A percentile compares a stretch with the other conserved stretches of the same genome.
These are phyloP conservation scores for Coprinopsis sp. DNA, from an alignment of 768 basidiomycete species.

Conservation along the genomic window DNA sequence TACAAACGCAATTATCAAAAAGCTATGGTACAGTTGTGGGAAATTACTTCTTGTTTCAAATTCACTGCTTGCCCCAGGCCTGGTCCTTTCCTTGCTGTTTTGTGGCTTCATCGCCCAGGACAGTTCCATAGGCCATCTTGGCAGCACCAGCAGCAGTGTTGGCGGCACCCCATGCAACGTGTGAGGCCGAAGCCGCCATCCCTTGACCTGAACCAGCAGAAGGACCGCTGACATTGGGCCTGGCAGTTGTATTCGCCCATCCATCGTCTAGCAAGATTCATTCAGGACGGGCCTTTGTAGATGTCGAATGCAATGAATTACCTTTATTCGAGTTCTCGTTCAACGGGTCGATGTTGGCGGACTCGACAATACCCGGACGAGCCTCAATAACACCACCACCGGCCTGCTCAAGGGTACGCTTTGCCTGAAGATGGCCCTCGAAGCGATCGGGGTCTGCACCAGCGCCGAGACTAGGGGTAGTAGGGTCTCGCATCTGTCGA, in stretches of 20 bases:
- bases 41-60: slow-evolving; percentile 8
- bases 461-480: slow-evolving; percentile 33
- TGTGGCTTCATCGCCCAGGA: slow-evolving; percentile 29
- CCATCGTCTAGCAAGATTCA: slow-evolving; percentile 36
- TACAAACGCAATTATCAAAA: slow-evolving; percentile 9
- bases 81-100: slow-evolving; percentile 30
- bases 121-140: slow-evolving; percentile 34
- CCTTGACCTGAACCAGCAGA: slow-evolving; percentile 11
- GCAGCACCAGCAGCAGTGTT: slow-evolving; percentile 27
- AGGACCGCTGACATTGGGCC: slow-evolving; percentile 24
- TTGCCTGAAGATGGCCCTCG: slow-evolving; percentile 35
- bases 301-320: slow-evolving; percentile 11
- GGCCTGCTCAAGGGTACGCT: slow-evolving; percentile 33
- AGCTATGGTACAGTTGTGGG: slow-evolving; percentile 4
- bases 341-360: slow-evolving; percentile 48
- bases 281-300: neutral
- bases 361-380: slow-evolving; percentile 53
- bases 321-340: slow-evolving; percentile 40
- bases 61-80: slow-evolving; percentile 10
- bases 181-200: no score
- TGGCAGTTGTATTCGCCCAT: no score
- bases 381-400: slow-evolving; percentile 48
- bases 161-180: no score
- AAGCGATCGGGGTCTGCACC: slow-evolving; percentile 37
- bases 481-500: slow-evolving; percentile 40